Conservation (phyloP, 78 protist genomes). For the Tieghemostelium lacteum region DNA sequence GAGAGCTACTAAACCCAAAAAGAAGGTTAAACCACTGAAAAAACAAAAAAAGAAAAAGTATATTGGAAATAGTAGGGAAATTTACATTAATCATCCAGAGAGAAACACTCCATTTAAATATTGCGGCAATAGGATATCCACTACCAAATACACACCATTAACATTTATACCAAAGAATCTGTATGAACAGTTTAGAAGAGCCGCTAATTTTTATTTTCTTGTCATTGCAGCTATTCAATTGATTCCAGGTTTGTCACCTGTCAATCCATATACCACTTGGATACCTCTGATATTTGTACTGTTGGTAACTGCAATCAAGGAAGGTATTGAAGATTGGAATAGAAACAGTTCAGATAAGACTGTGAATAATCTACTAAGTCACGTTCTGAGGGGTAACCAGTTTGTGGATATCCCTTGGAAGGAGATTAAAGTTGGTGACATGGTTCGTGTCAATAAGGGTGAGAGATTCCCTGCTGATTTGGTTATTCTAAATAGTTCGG, state of each 20-base stretch:
- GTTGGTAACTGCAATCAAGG: slow-evolving; percentile 82
- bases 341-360: slow-evolving; percentile 71
- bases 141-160: slow-evolving; percentile 79
- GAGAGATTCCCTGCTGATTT: slow-evolving; percentile 93
- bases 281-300: slow-evolving; percentile 88
- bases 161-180: slow-evolving; percentile 84
- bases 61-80: slow-evolving; percentile 35
- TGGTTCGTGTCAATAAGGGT: slow-evolving; percentile 70
- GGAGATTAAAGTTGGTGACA: slow-evolving; percentile 66
- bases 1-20: slow-evolving; percentile 53
- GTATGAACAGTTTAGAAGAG: slow-evolving; percentile 84
- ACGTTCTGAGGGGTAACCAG: slow-evolving; percentile 26
- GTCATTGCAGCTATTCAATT: slow-evolving; percentile 85
- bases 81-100: slow-evolving; percentile 38
- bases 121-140: slow-evolving; percentile 46
- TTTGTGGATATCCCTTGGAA: slow-evolving; percentile 54
- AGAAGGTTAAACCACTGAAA: slow-evolving; percentile 57
- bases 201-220: slow-evolving; percentile 91
- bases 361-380: slow-evolving; percentile 47
- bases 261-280: slow-evolving; percentile 85
- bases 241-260: slow-evolving; percentile 84
- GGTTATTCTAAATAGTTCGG: slow-evolving; percentile 79
- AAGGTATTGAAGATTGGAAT: slow-evolving; percentile 90
- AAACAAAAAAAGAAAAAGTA: slow-evolving; percentile 57
- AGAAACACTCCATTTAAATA: slow-evolving; percentile 26